Evolutionary conservation across 306 rosid species (phyloP).

Genomic region (Corylus avellana): DNA sequence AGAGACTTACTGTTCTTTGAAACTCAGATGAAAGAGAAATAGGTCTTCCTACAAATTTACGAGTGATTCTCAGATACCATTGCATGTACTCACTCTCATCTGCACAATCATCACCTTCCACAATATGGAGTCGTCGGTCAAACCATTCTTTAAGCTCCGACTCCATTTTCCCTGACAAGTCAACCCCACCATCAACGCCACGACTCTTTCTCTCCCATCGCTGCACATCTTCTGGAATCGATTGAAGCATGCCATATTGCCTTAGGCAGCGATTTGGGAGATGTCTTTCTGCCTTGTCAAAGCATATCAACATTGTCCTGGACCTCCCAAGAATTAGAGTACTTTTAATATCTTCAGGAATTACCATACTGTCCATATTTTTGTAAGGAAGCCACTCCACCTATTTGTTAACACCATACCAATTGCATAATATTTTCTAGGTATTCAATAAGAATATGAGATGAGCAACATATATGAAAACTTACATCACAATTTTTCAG

Average conservation of each 20-base stretch:
- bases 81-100: slow-evolving; percentile 90
- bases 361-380: slow-evolving; percentile 73
- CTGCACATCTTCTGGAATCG: slow-evolving; percentile 86
- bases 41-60: slow-evolving; percentile 97
- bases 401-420: slow-evolving; percentile 45
- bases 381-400: slow-evolving; percentile 99
- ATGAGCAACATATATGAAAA: slow-evolving; percentile 23
- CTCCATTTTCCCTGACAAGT: slow-evolving; percentile 94
- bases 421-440: slow-evolving; percentile 27
- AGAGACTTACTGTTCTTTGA: slow-evolving; percentile 88
- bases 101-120: slow-evolving; percentile 66
- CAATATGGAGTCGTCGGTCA: slow-evolving; percentile 66
- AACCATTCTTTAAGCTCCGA: slow-evolving; percentile 85
- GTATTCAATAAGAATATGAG: slow-evolving; percentile 13
- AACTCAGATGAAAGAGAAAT: slow-evolving; percentile 96
- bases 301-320: slow-evolving; percentile 91
- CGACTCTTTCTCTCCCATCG: slow-evolving; percentile 99
- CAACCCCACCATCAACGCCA: slow-evolving; percentile 99
- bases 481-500: slow-evolving; percentile 83
- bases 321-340: slow-evolving; percentile 80
- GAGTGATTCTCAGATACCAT: slow-evolving; percentile 86
- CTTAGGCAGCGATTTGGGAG: slow-evolving; percentile 90
- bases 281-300: slow-evolving; percentile 99
- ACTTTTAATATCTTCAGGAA: slow-evolving; percentile 80
- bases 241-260: slow-evolving; percentile 85